Evolutionary conservation across 2,329 filamentous ascomycete species (phyloP).

Genomic region (Xylariaceae sp.): DNA sequence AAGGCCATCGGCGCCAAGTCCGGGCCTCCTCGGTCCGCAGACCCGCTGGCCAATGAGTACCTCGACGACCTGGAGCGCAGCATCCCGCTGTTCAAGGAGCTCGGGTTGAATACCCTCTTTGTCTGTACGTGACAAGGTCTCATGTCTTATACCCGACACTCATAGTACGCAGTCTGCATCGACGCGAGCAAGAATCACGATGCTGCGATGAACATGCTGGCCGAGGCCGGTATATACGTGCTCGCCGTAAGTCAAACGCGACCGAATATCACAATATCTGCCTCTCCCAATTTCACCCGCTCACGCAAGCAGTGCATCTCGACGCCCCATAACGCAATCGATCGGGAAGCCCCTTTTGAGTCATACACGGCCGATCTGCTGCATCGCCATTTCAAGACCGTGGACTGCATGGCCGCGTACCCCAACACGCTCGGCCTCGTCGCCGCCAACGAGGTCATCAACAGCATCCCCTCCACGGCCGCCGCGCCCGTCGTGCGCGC

Average conservation of each 20-base stretch:
- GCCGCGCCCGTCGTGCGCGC: constrained; percentile 28
- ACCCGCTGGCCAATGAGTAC: constrained; percentile 26
- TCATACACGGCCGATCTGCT: constrained; percentile 26
- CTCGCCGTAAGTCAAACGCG: constrained; percentile 26
- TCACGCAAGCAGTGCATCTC: constrained; percentile 15
- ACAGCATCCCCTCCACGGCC: constrained; percentile 5
- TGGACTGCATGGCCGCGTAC: constrained; percentile 33
- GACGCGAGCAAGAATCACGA: constrained; percentile 25
- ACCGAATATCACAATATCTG: no score
- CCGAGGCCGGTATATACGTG: constrained; percentile 33
- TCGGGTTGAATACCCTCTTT: constrained; percentile 33
- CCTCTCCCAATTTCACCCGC: not conserved
- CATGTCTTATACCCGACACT: not conserved
- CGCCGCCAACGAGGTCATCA: constrained; percentile 26
- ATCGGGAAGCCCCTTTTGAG: constrained; percentile 7
- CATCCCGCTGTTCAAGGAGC: constrained; percentile 30
- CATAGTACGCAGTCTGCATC: constrained; percentile 13
- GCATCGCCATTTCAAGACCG: constrained; percentile 25
- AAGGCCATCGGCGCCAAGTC: not conserved
- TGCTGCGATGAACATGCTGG: constrained; percentile 28
- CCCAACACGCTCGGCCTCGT: constrained; percentile 35
- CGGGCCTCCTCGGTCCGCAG: not conserved
- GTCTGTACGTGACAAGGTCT: constrained; percentile 26
- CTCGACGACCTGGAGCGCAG: constrained; percentile 26
- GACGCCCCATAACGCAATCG: constrained; percentile 1